phyloP scores from a whole-genome alignment of 1,284 basidiomycete genomes.

The Lignosus rhinocerotis region DNA sequence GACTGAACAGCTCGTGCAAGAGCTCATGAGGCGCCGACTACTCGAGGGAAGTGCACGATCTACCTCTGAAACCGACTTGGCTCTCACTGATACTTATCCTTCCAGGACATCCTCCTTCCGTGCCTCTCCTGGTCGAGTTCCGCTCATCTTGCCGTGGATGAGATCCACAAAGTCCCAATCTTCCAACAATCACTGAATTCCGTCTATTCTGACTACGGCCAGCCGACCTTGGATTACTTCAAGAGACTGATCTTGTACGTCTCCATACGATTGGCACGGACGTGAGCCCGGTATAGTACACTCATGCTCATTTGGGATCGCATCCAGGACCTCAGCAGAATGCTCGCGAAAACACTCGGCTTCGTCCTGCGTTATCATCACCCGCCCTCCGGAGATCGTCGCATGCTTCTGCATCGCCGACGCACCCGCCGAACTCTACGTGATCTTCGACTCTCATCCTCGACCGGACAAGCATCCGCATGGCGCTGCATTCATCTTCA shows the following conservation, averaged over 20 bases:
- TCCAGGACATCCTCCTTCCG: constrained; percentile 25
- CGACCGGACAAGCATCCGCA: constrained; percentile 51
- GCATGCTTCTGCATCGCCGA: constrained; percentile 51
- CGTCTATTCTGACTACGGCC: constrained; percentile 40
- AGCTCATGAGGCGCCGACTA: constrained; percentile 10
- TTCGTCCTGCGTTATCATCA: constrained; percentile 52
- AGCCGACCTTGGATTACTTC: constrained; percentile 42
- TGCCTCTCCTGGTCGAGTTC: constrained; percentile 46
- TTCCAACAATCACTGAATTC: constrained; percentile 42
- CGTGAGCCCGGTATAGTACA: neutral
- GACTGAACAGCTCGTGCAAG: constrained; percentile 4
- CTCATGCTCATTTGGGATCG: constrained; percentile 24
- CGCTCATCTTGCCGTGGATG: constrained; percentile 58
- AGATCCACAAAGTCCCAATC: constrained; percentile 35
- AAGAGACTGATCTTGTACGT: constrained; percentile 46
- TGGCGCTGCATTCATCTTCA: constrained; percentile 58
- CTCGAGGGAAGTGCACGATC: constrained; percentile 9
- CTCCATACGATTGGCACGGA: too few relatives aligned
- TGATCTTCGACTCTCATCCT: constrained; percentile 66
- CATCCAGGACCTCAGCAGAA: constrained; percentile 1
- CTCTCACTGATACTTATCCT: too few relatives aligned
- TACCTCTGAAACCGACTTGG: too few relatives aligned
- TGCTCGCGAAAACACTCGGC: constrained; percentile 36
- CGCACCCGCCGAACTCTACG: constrained; percentile 39
- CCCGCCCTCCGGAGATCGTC: constrained; percentile 69